These are phyloP conservation scores for Cladorrhinum sp. DNA, from an alignment of 2,329 filamentous ascomycete genomes.

Conservation along the genomic window DNA sequence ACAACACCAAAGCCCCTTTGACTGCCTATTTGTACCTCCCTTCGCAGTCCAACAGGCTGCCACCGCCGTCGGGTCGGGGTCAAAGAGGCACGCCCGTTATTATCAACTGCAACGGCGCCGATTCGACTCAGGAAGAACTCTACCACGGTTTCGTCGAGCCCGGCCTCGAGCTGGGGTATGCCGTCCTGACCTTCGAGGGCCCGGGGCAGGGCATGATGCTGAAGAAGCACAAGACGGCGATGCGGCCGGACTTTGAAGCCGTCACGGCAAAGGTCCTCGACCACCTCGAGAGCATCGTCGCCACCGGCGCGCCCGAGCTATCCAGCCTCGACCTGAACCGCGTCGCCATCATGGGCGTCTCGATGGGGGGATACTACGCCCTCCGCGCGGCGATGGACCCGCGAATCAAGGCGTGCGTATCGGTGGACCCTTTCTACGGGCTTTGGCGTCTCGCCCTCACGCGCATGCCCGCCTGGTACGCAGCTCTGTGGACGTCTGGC, in stretches of 20 bases:
- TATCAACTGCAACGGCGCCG: conserved; percentile 35
- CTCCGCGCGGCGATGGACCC: conserved; percentile 42
- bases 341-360: conserved; percentile 38
- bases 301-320: conserved; percentile 19
- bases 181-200: conserved; percentile 43
- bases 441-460: conserved; percentile 29
- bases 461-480: conserved; percentile 27
- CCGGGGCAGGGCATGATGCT: conserved; percentile 44
- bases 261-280: conserved; percentile 28
- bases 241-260: conserved; percentile 39
- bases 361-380: conserved; percentile 46
- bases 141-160: conserved; percentile 33
- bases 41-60: background rate
- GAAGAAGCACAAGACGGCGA: conserved; percentile 23
- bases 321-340: conserved; percentile 35
- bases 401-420: conserved; percentile 43
- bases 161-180: conserved; percentile 38
- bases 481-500: conserved; percentile 28
- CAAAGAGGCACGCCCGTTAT: conserved; percentile 30
- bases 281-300: conserved; percentile 22
- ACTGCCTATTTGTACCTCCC: background rate
- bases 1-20: background rate
- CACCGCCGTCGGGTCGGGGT: conserved; percentile 28
- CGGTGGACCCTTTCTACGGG: conserved; percentile 37
- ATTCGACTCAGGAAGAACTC: conserved; percentile 41